phyloP scores from a whole-genome alignment of 2,329 filamentous ascomycete genomes.

The Dendryphion nanum region DNA sequence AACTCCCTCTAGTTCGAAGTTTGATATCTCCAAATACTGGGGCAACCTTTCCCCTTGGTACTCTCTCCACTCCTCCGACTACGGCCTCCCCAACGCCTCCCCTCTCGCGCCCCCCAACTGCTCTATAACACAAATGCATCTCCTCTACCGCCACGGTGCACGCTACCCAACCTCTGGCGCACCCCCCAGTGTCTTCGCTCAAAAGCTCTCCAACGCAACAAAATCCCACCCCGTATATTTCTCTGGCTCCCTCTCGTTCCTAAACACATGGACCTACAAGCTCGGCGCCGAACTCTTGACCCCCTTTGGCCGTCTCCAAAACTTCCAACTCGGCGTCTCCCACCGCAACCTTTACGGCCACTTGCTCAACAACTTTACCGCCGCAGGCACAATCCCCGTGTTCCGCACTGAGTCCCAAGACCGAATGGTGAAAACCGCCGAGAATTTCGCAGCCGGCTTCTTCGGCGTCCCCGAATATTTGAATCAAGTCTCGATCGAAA shows the following conservation, averaged over 20 bases:
- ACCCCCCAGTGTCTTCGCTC: constrained; percentile 21
- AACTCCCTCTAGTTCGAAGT: constrained; percentile 17
- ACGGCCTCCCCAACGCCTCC: constrained; percentile 24
- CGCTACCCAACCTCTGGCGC: constrained; percentile 29
- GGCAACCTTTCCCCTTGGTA: constrained; percentile 32
- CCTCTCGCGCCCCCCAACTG: constrained; percentile 26
- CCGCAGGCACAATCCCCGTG: constrained; percentile 37
- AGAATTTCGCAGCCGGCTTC: constrained; percentile 33
- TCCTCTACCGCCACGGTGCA: constrained; percentile 30
- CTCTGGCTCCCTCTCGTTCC: constrained; percentile 25
- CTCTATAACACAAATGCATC: constrained; percentile 25
- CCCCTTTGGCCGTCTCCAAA: constrained; percentile 34
- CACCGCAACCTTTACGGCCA: constrained; percentile 44
- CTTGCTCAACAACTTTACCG: constrained; percentile 47
- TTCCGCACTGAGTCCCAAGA: constrained; percentile 32
- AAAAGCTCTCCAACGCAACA: constrained; percentile 25
- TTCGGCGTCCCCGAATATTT: constrained; percentile 32
- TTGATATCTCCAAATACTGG: constrained; percentile 30
- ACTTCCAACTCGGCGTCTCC: constrained; percentile 42
- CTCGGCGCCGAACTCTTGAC: constrained; percentile 30
- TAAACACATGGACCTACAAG: constrained; percentile 27
- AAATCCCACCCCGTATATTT: constrained; percentile 22
- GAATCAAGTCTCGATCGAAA: constrained; percentile 27
- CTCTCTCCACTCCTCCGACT: constrained; percentile 26
- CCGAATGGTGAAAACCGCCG: constrained; percentile 32